Evolutionary conservation across 257 asterid genomes (phyloP).

Genomic region (Phtheirospermum japonicum): DNA sequence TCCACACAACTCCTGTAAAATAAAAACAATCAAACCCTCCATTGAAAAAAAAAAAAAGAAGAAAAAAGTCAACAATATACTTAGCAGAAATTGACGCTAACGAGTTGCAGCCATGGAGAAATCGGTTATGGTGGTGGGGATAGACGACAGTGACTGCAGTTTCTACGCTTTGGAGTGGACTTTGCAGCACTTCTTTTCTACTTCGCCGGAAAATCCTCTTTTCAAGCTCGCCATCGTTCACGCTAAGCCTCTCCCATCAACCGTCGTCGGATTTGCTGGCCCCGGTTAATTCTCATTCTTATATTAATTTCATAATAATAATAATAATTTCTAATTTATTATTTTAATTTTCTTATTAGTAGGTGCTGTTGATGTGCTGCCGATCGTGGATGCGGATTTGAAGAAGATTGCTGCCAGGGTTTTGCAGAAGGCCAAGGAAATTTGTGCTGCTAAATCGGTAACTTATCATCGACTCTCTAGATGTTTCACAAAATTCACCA

Average conservation of each 20-base stretch:
- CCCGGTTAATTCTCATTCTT: conserved; percentile 43
- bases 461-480: neutral
- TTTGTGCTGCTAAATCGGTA: conserved; percentile 66
- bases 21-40: neutral
- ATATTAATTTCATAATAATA: too few relatives aligned
- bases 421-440: conserved; percentile 56
- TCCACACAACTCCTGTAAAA: neutral
- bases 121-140: conserved; percentile 72
- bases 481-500: neutral
- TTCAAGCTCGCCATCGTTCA: conserved; percentile 69
- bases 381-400: conserved; percentile 63
- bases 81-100: neutral
- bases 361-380: conserved; percentile 74
- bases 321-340: neutral
- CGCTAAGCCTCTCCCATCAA: conserved; percentile 54
- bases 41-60: neutral
- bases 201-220: conserved; percentile 34
- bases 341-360: neutral
- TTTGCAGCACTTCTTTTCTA: conserved; percentile 58
- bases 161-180: conserved; percentile 79
- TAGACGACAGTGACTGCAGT: conserved; percentile 85
- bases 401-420: conserved; percentile 65
- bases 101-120: conserved; percentile 46
- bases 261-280: conserved; percentile 63
- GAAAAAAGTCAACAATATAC: neutral